Percentiles rank a stretch among this genome's conserved stretches.
These are phyloP conservation scores for Pseudoscleropodium purum DNA, from an alignment of 225 moss, liverwort and hornwort species.

Conservation along the genomic window DNA sequence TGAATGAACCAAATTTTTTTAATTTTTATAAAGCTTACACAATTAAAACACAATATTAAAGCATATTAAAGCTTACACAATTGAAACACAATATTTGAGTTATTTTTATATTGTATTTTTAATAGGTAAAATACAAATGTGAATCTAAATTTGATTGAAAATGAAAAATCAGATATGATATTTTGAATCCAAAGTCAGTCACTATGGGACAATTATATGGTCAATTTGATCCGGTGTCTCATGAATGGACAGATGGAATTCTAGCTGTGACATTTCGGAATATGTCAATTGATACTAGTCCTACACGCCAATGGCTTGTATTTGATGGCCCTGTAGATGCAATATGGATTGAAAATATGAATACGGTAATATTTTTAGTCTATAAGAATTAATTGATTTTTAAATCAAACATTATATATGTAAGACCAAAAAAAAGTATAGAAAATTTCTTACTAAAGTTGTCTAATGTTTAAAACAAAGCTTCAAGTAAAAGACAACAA, in stretches of 20 bases:
- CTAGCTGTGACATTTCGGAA: not conserved
- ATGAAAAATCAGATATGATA: not conserved
- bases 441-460: too few relatives aligned
- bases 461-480: not conserved
- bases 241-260: not conserved
- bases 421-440: not conserved
- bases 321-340: not conserved
- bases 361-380: not conserved
- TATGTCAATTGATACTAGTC: not conserved
- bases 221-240: not conserved
- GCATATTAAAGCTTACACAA: too few relatives aligned
- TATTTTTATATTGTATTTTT: not conserved
- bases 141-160: not conserved
- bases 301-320: not conserved
- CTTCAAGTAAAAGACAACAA: too few relatives aligned
- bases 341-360: not conserved
- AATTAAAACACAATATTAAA: not conserved
- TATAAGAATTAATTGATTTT: not conserved
- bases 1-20: not conserved
- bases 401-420: not conserved
- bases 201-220: not conserved
- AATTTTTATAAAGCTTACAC: too few relatives aligned
- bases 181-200: not conserved
- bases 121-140: rapidly evolving
- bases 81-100: not conserved